These are phyloP conservation scores for Aethionema arabicum DNA, from an alignment of 345 rosid species.

Conservation along the genomic window DNA sequence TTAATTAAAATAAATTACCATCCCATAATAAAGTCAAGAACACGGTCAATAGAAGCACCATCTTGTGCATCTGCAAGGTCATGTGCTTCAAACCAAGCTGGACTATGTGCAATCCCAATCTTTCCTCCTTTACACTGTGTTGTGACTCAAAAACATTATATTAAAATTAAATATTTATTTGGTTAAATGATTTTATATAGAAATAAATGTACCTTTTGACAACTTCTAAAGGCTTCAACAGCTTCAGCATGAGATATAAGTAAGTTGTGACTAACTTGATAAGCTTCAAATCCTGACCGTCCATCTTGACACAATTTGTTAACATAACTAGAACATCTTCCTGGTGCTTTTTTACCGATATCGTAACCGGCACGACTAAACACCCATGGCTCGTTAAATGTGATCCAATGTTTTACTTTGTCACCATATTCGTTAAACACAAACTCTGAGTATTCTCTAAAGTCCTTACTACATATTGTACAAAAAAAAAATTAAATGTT, in stretches of 20 bases:
- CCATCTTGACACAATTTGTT: background rate
- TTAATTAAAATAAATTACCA: too few species aligned
- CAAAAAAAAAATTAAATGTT: too few species aligned
- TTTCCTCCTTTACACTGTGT: constrained; percentile 6
- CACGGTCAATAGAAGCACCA: constrained; percentile 8
- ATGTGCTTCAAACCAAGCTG: constrained; percentile 28
- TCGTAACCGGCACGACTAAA: constrained; percentile 30
- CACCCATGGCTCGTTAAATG: constrained; percentile 45
- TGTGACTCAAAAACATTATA: background rate
- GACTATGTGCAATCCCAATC: constrained; percentile 18
- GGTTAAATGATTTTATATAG: background rate
- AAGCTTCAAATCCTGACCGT: constrained; percentile 9
- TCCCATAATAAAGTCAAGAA: constrained; percentile 22
- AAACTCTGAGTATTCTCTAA: constrained; percentile 18
- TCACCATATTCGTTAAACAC: constrained; percentile 37
- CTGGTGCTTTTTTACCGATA: constrained; percentile 31
- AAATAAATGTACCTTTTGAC: constrained; percentile 1
- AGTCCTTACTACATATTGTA: constrained; percentile 15
- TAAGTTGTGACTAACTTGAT: constrained; percentile 6
- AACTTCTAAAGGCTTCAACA: background rate
- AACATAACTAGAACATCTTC: constrained; percentile 34
- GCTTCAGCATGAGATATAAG: constrained; percentile 12
- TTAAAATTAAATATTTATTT: background rate
- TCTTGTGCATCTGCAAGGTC: constrained; percentile 12
- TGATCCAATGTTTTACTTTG: constrained; percentile 48